These are phyloP conservation scores for Acanthamoeba triangularis DNA, from an alignment of 208 protist genomes.

Conservation along the genomic window DNA sequence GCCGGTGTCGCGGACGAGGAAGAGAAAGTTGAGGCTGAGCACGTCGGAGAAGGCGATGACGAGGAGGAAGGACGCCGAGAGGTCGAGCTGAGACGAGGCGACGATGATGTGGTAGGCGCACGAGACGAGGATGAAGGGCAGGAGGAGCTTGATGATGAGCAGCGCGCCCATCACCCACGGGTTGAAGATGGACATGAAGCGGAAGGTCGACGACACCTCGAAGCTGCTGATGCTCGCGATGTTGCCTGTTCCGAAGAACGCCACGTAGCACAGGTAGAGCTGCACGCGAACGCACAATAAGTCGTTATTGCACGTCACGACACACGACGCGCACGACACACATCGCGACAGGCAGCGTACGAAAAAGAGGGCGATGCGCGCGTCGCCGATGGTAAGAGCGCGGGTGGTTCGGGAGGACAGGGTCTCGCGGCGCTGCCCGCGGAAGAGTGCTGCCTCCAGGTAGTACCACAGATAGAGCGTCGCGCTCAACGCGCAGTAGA, in stretches of 20 bases:
- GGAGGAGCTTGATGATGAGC: conserved; percentile 88
- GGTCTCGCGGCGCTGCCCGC: not conserved
- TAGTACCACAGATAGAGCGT: conserved; percentile 83
- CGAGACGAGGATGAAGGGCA: conserved; percentile 86
- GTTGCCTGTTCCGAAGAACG: conserved; percentile 91
- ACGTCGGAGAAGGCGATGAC: conserved; percentile 87
- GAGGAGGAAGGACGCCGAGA: conserved; percentile 82
- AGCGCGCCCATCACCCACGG: conserved; percentile 88
- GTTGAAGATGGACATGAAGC: conserved; percentile 86
- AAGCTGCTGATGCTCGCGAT: conserved; percentile 89
- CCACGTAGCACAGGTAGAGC: conserved; percentile 86
- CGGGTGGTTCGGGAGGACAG: not conserved
- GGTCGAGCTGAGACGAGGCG: conserved; percentile 74
- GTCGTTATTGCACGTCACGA: too few species aligned
- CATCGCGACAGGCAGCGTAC: conserved; percentile 66
- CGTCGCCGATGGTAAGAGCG: conserved; percentile 80
- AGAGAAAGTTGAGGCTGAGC: conserved; percentile 90
- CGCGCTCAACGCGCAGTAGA: conserved; percentile 77
- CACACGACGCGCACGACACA: not conserved
- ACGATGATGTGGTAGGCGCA: conserved; percentile 81
- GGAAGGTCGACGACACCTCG: conserved; percentile 83
- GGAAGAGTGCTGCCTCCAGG: conserved; percentile 76
- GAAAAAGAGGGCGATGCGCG: conserved; percentile 84
- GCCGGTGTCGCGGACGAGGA: conserved; percentile 88
- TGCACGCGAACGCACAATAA: not conserved